phyloP scores from a whole-genome alignment of 2,329 filamentous ascomycete genomes.

The Epichloe sylvatica region DNA sequence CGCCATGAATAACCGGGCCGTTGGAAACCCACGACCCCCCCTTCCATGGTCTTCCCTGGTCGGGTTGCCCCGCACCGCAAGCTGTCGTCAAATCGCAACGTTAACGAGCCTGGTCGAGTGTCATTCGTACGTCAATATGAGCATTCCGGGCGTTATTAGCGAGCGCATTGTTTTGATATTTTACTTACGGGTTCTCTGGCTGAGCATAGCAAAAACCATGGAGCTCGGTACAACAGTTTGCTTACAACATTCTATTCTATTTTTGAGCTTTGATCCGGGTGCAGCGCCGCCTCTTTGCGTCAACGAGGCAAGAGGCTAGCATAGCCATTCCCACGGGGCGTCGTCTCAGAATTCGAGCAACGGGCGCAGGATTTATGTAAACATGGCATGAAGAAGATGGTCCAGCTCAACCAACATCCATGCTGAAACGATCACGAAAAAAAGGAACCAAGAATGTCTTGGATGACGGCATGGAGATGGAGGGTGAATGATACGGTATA shows the following conservation, averaged over 20 bases:
- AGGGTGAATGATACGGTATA: neutral
- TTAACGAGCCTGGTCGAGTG: neutral
- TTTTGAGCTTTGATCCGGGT: neutral
- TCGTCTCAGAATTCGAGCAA: neutral
- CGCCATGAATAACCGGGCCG: neutral
- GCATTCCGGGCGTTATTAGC: neutral
- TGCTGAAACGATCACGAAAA: too few species aligned
- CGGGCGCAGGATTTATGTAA: too few species aligned
- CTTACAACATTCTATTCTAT: neutral
- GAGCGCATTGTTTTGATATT: neutral
- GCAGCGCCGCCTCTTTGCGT: neutral
- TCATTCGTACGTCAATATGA: neutral
- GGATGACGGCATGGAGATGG: neutral
- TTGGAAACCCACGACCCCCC: neutral
- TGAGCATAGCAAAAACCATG: neutral
- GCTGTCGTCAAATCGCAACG: neutral
- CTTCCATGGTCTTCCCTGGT: neutral
- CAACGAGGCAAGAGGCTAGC: neutral
- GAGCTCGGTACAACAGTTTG: neutral
- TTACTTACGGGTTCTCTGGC: neutral
- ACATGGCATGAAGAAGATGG: too few species aligned
- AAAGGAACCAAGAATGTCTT: neutral
- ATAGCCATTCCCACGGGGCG: neutral
- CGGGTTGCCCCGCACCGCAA: conserved; percentile 1
- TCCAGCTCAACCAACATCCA: too few species aligned